Evolutionary conservation across 1,284 basidiomycete species (phyloP).

Genomic region (Ustilago cynodontis): DNA sequence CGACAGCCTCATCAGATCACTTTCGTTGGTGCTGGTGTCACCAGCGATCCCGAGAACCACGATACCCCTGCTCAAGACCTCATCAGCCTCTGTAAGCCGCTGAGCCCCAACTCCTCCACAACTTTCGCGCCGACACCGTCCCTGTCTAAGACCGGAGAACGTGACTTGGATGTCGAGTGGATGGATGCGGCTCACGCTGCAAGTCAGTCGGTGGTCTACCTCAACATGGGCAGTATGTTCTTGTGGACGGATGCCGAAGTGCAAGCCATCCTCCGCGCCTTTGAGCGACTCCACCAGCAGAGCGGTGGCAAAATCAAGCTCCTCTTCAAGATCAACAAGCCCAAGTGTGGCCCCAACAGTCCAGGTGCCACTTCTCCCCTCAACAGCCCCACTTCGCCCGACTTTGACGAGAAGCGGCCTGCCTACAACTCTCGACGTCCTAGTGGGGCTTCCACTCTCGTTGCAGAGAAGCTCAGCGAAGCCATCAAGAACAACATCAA

Average conservation of each 20-base stretch:
- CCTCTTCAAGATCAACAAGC: constrained; percentile 55
- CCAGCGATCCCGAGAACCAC: constrained; percentile 35
- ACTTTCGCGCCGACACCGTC: constrained; percentile 6
- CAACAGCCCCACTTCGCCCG: constrained; percentile 7
- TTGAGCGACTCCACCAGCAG: constrained; percentile 44
- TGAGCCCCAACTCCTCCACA: constrained; percentile 16
- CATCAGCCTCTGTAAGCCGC: constrained; percentile 6
- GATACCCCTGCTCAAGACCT: constrained; percentile 3
- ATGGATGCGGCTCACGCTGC: constrained; percentile 48
- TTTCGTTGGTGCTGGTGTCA: constrained; percentile 33
- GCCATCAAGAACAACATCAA: constrained; percentile 32
- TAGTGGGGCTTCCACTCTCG: constrained; percentile 17
- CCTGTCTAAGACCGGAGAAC: not conserved
- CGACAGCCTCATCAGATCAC: constrained; percentile 40
- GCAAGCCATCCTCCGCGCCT: constrained; percentile 46
- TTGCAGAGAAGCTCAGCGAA: constrained; percentile 32
- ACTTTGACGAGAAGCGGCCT: constrained; percentile 24
- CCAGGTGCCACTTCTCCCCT: constrained; percentile 17
- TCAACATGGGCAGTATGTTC: constrained; percentile 69
- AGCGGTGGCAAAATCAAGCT: constrained; percentile 44
- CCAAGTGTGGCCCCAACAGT: constrained; percentile 18
- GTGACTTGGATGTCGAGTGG: constrained; percentile 50
- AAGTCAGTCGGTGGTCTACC: constrained; percentile 59
- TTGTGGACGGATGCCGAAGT: constrained; percentile 56
- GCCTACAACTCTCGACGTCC: constrained; percentile 17